Base-by-base conservation (phyloP, 305 asterid species). In the Solanum hybrid region DNA sequence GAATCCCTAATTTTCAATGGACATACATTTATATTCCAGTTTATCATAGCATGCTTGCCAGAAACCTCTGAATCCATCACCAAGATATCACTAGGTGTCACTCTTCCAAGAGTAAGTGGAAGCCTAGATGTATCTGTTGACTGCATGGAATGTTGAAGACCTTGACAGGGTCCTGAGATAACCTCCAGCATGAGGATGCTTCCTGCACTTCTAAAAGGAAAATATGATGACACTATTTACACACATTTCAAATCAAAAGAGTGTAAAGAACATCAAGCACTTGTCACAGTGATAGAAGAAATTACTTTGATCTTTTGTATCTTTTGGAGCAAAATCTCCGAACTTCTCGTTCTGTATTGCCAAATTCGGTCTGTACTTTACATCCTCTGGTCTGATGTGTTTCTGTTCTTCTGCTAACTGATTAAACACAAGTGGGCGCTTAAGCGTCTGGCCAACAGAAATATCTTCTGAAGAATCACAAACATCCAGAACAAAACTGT, bases 151-250 rank as follows among this genome's bases (percentile, higher is more conserved):
- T 94, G 91, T 85, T 89, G 95, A 91, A 93, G 91, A 90, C 99
- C 99, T 79, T 92, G 91, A 85, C 98, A 95, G 93, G 98, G 98
- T 89, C 99, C 99, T 14, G 97, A 93, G 85, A 96, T 94, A 87
- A 96, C 98, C 96, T 98, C 99, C 96, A 98, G 94, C 93, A 86
- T 89, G 89, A 98, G 98, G 91, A 90, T 89, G 93, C 96, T 95
- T 94, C 98, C 99, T 97, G 99, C 99, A 98, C 95, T 95, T 96
- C 98, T 95, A 95, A 95, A 94, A 96, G 93, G 92, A 92, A 92
- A 93, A 90, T 92, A 94, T 95, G 98, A 96, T 95, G 94, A 93
- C 93, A 93, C 92, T 94, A 90, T 94, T 95, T 93, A 93, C 94
- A 94, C 87, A 92, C 75, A 89, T 87, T 36, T 92, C 91, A 89